Evolutionary conservation across 2,329 filamentous ascomycete species (phyloP).

Genomic region (Tympanopsis confertula): DNA sequence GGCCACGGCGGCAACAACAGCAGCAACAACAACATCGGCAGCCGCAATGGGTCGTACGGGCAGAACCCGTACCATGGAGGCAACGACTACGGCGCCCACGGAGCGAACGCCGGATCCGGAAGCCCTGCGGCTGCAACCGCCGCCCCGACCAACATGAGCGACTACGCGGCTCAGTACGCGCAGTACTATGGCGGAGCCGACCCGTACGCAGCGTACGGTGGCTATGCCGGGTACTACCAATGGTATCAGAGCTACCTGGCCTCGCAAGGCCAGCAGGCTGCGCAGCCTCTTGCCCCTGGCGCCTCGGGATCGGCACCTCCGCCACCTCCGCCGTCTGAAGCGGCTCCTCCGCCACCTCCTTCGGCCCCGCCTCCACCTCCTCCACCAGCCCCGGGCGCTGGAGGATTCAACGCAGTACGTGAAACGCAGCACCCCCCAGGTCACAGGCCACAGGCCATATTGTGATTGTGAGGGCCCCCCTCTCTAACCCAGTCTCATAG

Average conservation of each 20-base stretch:
- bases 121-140: constrained; percentile 27
- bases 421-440: background rate
- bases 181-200: constrained; percentile 68
- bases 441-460: constrained; percentile 6
- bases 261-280: constrained; percentile 31
- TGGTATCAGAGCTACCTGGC: constrained; percentile 52
- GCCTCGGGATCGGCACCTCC: constrained; percentile 40
- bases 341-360: constrained; percentile 43
- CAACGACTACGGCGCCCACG: constrained; percentile 17
- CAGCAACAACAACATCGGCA: constrained; percentile 23
- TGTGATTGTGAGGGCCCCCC: constrained; percentile 1
- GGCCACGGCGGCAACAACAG: constrained; percentile 22
- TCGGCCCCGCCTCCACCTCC: constrained; percentile 45
- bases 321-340: constrained; percentile 40
- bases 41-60: constrained; percentile 25
- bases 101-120: constrained; percentile 19
- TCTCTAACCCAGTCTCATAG: constrained; percentile 17
- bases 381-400: constrained; percentile 35
- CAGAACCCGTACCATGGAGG: constrained; percentile 10
- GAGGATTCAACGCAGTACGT: constrained; percentile 54
- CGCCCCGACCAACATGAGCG: constrained; percentile 32
- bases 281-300: constrained; percentile 29
- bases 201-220: constrained; percentile 83
- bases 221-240: constrained; percentile 73
- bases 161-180: constrained; percentile 73